Evolutionary conservation across 2,329 filamentous ascomycete species (phyloP).

Genomic region (Colletotrichum zoysiae): DNA sequence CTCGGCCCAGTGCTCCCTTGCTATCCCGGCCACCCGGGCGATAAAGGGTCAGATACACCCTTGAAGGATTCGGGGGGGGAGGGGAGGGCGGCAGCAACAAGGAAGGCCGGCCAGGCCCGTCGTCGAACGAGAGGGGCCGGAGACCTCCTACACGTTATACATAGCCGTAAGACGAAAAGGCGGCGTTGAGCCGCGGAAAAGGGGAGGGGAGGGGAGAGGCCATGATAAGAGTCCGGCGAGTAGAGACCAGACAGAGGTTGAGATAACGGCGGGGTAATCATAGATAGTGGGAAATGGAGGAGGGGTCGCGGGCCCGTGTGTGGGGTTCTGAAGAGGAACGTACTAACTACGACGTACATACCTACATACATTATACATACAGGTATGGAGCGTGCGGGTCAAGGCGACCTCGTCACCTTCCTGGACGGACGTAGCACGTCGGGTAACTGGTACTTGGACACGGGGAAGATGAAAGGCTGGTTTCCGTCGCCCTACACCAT

Average conservation of each 20-base stretch:
- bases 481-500: not conserved
- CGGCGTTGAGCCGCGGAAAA: constrained; percentile 31
- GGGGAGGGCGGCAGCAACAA: not conserved
- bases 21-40: constrained; percentile 21
- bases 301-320: constrained; percentile 22
- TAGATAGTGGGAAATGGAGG: constrained; percentile 27
- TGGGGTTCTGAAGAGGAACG: constrained; percentile 29
- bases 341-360: not conserved
- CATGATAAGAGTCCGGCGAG: constrained; percentile 26
- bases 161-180: constrained; percentile 34
- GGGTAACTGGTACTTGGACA: constrained; percentile 31
- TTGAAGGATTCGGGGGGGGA: not conserved
- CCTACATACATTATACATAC: too few species aligned
- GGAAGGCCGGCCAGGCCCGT: constrained; percentile 16
- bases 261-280: constrained; percentile 42
- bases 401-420: constrained; percentile 40
- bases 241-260: constrained; percentile 5
- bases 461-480: constrained; percentile 12
- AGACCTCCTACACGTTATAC: constrained; percentile 39
- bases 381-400: constrained; percentile 19
- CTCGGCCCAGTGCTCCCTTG: constrained; percentile 5
- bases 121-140: constrained; percentile 23
- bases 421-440: constrained; percentile 35
- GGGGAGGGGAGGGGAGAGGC: not conserved
- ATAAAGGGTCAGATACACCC: constrained; percentile 13